Base-by-base conservation (phyloP, 73 alveolate species). In the Effrenium voratum region DNA sequence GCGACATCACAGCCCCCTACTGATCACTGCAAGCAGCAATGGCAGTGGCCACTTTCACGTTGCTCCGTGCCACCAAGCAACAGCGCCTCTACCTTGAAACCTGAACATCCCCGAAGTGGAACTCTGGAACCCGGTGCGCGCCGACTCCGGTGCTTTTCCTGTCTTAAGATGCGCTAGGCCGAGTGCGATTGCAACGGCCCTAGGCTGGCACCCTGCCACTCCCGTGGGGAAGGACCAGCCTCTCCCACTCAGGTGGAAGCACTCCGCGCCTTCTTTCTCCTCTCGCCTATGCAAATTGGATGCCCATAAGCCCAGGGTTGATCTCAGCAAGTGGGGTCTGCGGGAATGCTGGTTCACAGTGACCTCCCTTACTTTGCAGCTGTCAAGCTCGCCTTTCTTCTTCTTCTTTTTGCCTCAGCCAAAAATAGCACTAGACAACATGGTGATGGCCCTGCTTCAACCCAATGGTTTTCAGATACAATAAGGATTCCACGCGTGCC, bases 1-100 rank as follows among this genome's bases (percentile, higher is more conserved):
- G 95, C 95, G 81, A 87, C 95, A 87, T 87, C 38, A 32, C 36
- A 22, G 16, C 75, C n/a, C n/a, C n/a, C n/a, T n/a, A n/a, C n/a
- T n/a, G n/a, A n/a, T n/a, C n/a, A n/a, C n/a, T n/a, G n/a, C n/a
- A n/a, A n/a, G n/a, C n/a, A n/a, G n/a, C n/a, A 57, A 57, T 22
- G 72, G 28, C 16, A 30, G 72, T 57, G 72, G n/a, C 28, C n/a
- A 57, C 28, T 2, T 1, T 57, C 72, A 57, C 72, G 28, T 22
- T 22, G n/a, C 72, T 1, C 16, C 72, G 72, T 22, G 72, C 0
- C 72, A 57, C 72, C 72, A 30, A 22, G 28, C 72, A 1, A 57
- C 72, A 57, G 28, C 3, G 3, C 72, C 72, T 22, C n/a, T n/a
- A n/a, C n/a, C n/a, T n/a, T n/a, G n/a, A n/a, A n/a, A n/a, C n/a